These are phyloP conservation scores for Diversispora epigaea DNA, from an alignment of 192 early-diverging fungal species.

Conservation along the genomic window DNA sequence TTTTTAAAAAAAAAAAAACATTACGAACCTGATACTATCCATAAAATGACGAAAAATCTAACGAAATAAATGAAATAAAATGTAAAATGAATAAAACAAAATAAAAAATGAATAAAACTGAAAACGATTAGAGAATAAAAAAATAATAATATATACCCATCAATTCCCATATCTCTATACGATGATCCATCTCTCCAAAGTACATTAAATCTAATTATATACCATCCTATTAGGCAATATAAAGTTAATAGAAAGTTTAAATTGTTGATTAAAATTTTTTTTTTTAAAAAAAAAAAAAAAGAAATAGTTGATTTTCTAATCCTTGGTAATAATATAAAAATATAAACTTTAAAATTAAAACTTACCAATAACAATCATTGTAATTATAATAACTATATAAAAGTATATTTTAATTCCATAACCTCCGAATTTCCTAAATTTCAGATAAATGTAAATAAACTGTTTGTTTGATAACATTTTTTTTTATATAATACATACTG, in stretches of 20 bases:
- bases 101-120: not conserved
- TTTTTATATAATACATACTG: not conserved
- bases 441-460: not conserved
- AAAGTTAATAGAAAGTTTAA: not conserved
- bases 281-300: too few relatives aligned
- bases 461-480: not conserved
- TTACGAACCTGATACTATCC: too few relatives aligned
- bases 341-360: not conserved
- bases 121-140: not conserved
- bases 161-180: not conserved
- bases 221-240: constrained; percentile 1
- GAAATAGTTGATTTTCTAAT: too few relatives aligned
- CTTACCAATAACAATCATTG: not conserved
- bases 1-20: too few relatives aligned
- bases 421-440: not conserved
- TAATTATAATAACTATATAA: not conserved
- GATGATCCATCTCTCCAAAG: not conserved
- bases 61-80: not conserved
- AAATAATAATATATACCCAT: not conserved
- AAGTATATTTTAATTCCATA: not conserved
- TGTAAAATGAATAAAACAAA: not conserved
- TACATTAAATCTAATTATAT: not conserved
- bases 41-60: not conserved
- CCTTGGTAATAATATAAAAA: not conserved
- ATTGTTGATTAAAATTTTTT: too few relatives aligned